These are phyloP conservation scores for Amanita molliuscula DNA, from an alignment of 768 basidiomycete genomes.

Conservation along the genomic window DNA sequence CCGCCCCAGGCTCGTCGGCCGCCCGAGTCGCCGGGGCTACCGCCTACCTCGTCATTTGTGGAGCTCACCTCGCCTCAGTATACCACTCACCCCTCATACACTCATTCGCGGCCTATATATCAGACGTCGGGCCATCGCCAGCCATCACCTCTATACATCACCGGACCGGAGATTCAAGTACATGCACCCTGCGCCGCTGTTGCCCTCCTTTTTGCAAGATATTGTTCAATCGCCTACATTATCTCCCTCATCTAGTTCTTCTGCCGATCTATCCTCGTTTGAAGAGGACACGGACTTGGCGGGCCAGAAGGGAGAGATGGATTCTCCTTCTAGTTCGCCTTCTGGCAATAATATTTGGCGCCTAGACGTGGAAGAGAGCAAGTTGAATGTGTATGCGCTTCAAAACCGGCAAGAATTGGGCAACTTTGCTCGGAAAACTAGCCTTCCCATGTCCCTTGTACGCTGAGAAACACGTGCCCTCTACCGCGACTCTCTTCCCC, in stretches of 20 bases:
- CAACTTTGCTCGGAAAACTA: slow-evolving; percentile 27
- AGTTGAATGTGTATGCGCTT: slow-evolving; percentile 40
- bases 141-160: slow-evolving; percentile 27
- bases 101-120: slow-evolving; percentile 47
- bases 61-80: slow-evolving; percentile 34
- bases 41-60: slow-evolving; percentile 32
- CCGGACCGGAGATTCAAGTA: slow-evolving; percentile 23
- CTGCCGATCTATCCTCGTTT: slow-evolving; percentile 54
- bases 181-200: slow-evolving; percentile 40
- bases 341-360: slow-evolving; percentile 54
- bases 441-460: slow-evolving; percentile 7
- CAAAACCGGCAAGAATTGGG: slow-evolving; percentile 28
- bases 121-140: slow-evolving; percentile 49
- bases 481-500: not conserved
- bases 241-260: slow-evolving; percentile 56
- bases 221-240: slow-evolving; percentile 59
- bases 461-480: not conserved
- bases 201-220: slow-evolving; percentile 74
- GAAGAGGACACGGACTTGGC: slow-evolving; percentile 38
- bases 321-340: slow-evolving; percentile 20
- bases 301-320: not conserved
- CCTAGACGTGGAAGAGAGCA: slow-evolving; percentile 62
- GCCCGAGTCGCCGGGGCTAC: slow-evolving; percentile 24
- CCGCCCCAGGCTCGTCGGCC: slow-evolving; percentile 33
- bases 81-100: slow-evolving; percentile 14